Base-by-base conservation (phyloP, 495 filamentous ascomycete species). In the Trichoderma orchidacearum region DNA sequence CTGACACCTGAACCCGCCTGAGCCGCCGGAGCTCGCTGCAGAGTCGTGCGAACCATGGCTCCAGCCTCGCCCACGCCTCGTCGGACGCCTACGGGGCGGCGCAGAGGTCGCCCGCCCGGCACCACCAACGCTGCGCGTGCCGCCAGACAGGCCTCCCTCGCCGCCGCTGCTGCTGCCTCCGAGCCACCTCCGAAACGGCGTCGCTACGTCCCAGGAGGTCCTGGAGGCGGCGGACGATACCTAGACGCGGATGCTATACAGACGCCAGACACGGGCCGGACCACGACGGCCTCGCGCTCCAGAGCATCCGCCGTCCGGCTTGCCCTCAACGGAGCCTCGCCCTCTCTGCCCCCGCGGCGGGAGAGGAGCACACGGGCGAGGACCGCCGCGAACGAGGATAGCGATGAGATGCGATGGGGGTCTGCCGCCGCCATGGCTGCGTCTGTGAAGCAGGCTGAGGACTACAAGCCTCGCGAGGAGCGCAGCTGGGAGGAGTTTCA, bases 401-500 rank as follows among this genome's bases (percentile, higher is more conserved):
- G 66, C 30, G 69, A 80, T 58, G 76, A 75, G 61, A 71, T 90
- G 66, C 75, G 74, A 54, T 75, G 85, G 58, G 86, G 82, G 61
- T 91, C 87, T 17, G 89, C 90, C 21, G 89, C 90, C 25, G 88
- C 89, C 8, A 88, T 88, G 18, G 85, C 86, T 4, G 86, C 88
- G 34, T 89, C 89, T 25, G 80, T 89, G 25, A 89, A 89, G 51
- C 87, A 92, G 60, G 90, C 85, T 59, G 92, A 96, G 72, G 90
- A 90, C 15, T 96, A 96, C 70, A 97, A 99, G 66, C 93, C 93
- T 3, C 78, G 93, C 57, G 93, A 99, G 68, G 93, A 99, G 70
- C 84, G 91, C 56, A 87, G 88, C 13, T 99, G 91, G 87, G 89
- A 94, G 63, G 94, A 97, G 69, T 97, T 96, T 55, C 93, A 99